These are phyloP conservation scores for Phytophthora capsici DNA, from an alignment of 352 stramenopile genomes.

Conservation along the genomic window DNA sequence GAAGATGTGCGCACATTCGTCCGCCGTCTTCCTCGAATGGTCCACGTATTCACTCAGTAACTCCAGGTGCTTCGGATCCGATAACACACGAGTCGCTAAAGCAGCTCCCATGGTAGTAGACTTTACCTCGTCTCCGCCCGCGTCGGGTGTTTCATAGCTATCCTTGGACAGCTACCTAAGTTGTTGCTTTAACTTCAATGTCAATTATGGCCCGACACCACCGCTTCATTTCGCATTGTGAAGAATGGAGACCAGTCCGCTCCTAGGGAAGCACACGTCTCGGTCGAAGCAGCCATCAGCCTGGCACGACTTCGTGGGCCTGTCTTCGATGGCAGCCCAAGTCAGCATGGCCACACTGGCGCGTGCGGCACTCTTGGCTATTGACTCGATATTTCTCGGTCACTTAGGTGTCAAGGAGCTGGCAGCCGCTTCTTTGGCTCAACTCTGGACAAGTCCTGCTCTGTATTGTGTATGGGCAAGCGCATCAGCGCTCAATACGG, in stretches of 20 bases:
- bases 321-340: conserved; percentile 70
- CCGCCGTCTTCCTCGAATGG: conserved; percentile 50
- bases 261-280: conserved; percentile 38
- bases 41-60: conserved; percentile 65
- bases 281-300: conserved; percentile 29
- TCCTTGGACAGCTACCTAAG: conserved; percentile 15
- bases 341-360: conserved; percentile 71
- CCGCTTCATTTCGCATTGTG: conserved; percentile 11
- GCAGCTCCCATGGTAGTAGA: conserved; percentile 34
- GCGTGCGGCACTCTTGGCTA: conserved; percentile 66
- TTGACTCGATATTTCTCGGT: conserved; percentile 80
- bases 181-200: conserved; percentile 21
- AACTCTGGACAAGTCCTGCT: conserved; percentile 71
- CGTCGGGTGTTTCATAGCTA: conserved; percentile 22
- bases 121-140: not conserved
- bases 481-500: conserved; percentile 68
- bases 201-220: not conserved
- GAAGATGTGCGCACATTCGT: conserved; percentile 72
- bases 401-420: conserved; percentile 79
- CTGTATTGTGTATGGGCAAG: conserved; percentile 74
- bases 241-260: conserved; percentile 54
- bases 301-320: conserved; percentile 63
- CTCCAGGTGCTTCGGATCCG: conserved; percentile 34
- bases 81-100: conserved; percentile 31
- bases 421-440: conserved; percentile 69